Evolutionary conservation across 169 alveolate species (phyloP), one percentile per base, ranked within the genome.

Genomic region (Eimeria brunetti): DNA sequence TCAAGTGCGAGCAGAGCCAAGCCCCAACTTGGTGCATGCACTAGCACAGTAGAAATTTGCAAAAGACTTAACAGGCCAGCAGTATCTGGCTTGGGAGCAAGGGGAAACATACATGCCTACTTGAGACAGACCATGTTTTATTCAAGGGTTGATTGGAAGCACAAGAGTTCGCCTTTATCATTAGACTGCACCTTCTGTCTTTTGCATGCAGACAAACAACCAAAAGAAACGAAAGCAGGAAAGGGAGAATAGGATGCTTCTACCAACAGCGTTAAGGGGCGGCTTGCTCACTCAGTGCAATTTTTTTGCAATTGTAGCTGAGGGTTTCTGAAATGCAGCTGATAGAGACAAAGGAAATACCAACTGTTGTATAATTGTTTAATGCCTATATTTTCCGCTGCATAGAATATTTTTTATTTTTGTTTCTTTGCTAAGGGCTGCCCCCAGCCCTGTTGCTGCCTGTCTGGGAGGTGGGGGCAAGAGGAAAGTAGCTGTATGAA

Each of bases 361-460:
- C 49, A 33, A 69, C 36, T 36, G 9, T 30, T 69, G 14, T 33
- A 69, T 14, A 6, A 49, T 33, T 69, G 11, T 69, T 69, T 36
- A 33, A 33, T 4, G 36, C 51, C 9, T 16, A 41, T 4, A 41
- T 41, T 41, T 41, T 41, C 46, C 46, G 46, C 46, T 41, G 46
- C 46, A 41, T 41, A 12, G n/a, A 69, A 69, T 12, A 5, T 14
- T 4, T 8, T 14, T 69, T 46, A 16, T 12, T 16, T 11, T 0
- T 0, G 51, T 69, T 69, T 30, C 80, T 69, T 0, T 64, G 76
- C 76, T 5, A 8, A 20, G 76, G 80, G 80, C 80, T n/a, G 80
- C 51, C 49, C 12, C 51, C 49, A 49, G 51, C 51, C 51, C 80
- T 69, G 78, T 49, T 69, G 78, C 78, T 69, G 78, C 78, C 49